phyloP scores from a whole-genome alignment of 805 yeast genomes.

The Nakazawaea wickerhamii region DNA sequence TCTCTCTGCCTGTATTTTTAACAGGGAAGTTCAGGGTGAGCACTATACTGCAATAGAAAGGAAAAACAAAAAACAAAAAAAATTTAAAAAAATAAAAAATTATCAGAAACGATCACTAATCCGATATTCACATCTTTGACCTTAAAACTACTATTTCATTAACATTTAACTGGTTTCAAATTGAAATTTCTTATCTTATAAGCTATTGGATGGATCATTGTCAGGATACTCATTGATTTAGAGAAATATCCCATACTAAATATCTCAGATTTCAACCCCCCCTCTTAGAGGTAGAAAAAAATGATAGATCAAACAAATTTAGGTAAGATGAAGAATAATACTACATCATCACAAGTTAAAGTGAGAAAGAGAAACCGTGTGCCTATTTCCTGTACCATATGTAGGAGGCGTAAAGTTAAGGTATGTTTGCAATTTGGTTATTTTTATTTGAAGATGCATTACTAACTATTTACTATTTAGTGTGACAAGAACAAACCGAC shows the following conservation, averaged over 20 bases:
- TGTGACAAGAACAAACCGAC: constrained; percentile 45
- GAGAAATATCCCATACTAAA: no score
- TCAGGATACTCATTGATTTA: no score
- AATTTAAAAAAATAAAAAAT: not conserved
- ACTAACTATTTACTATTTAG: constrained; percentile 10
- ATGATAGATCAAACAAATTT: not conserved
- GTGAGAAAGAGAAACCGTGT: constrained; percentile 31
- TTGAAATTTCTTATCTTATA: no score
- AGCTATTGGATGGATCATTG: no score
- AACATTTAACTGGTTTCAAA: no score
- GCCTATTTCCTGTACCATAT: constrained; percentile 34
- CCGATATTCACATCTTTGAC: no score
- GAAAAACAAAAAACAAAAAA: not conserved
- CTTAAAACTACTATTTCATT: no score
- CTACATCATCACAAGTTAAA: constrained; percentile 1
- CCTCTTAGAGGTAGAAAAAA: no score
- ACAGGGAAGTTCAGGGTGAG: not conserved
- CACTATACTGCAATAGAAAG: no score
- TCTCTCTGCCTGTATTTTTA: not conserved
- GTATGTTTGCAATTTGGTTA: constrained; percentile 11
- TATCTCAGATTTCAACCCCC: no score
- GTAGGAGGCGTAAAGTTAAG: constrained; percentile 34
- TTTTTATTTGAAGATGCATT: not conserved
- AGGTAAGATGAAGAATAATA: not conserved
- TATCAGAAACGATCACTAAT: constrained; percentile 2